These are phyloP conservation scores for Camellia sinensis DNA, from an alignment of 148 eudicot species.

Conservation along the genomic window DNA sequence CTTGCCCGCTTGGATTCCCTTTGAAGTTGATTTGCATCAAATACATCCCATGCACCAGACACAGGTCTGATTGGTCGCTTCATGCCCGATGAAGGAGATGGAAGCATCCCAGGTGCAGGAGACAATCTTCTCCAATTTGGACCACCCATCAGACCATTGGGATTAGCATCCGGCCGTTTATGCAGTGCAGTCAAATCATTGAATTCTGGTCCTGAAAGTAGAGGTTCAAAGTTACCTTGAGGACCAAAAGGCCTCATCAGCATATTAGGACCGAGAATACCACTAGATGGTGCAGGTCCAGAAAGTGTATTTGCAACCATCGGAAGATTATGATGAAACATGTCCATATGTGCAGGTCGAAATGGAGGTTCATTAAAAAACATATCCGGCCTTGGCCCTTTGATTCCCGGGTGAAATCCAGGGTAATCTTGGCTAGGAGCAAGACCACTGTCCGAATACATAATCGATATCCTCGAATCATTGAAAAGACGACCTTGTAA, in stretches of 20 bases:
- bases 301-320: conserved; percentile 35
- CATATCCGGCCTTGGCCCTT: conserved; percentile 54
- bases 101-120: conserved; percentile 50
- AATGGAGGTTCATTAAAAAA: conserved; percentile 41
- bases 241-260: conserved; percentile 54
- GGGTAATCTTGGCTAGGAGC: conserved; percentile 47
- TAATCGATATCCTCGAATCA: conserved; percentile 73
- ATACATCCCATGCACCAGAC: conserved; percentile 72
- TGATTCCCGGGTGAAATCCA: conserved; percentile 37
- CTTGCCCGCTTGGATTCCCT: conserved; percentile 80
- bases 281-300: conserved; percentile 37
- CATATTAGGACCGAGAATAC: conserved; percentile 48
- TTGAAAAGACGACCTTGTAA: conserved; percentile 77
- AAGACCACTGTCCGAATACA: conserved; percentile 57
- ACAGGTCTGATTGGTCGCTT: conserved; percentile 37
- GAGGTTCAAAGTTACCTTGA: conserved; percentile 52
- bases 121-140: conserved; percentile 60
- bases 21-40: conserved; percentile 58
- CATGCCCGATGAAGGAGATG: conserved; percentile 42
- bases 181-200: conserved; percentile 37
- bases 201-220: conserved; percentile 46
- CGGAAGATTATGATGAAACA: conserved; percentile 35
- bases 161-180: conserved; percentile 37
- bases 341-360: conserved; percentile 42
- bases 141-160: conserved; percentile 41